A percentile compares a stretch with the other conserved stretches of the same genome.
Conservation (phyloP, 2,329 filamentous ascomycete genomes). For the Juglanconis juglandina region DNA sequence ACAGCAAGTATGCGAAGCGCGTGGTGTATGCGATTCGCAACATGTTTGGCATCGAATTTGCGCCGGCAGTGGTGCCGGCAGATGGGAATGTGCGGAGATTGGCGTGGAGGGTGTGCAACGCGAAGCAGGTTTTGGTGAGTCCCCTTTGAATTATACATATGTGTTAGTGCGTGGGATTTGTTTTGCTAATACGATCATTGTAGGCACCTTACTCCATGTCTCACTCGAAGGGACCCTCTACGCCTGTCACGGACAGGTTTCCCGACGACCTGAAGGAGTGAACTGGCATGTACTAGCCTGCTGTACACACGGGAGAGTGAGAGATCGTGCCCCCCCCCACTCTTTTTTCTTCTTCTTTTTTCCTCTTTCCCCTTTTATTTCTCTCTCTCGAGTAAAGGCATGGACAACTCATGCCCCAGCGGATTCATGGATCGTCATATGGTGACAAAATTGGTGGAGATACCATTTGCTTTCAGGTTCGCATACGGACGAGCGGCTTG, state of each 20-base stretch:
- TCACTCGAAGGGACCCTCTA: constrained; percentile 58
- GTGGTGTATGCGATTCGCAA: constrained; percentile 93
- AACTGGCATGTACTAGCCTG: not conserved
- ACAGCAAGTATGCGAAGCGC: constrained; percentile 82
- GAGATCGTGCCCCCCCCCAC: no score
- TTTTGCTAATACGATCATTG: constrained; percentile 16
- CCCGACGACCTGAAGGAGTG: constrained; percentile 24
- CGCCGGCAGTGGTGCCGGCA: constrained; percentile 84
- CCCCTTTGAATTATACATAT: not conserved
- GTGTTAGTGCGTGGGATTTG: not conserved
- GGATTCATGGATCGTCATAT: not conserved
- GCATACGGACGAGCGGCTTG: not conserved
- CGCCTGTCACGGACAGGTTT: constrained; percentile 48
- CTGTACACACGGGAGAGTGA: not conserved
- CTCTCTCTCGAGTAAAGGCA: not conserved
- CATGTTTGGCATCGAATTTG: constrained; percentile 97
- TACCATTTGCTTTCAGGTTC: not conserved
- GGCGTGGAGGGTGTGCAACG: constrained; percentile 92
- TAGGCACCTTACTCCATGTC: constrained; percentile 73
- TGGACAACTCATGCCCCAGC: no score
- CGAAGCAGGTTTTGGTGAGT: constrained; percentile 88
- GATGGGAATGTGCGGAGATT: constrained; percentile 89
- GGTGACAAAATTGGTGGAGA: not conserved
- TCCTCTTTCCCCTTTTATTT: not conserved
- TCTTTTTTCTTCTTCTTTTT: no score